A percentile compares a stretch with the other conserved stretches of the same genome.
These are phyloP conservation scores for Barbarea vulgaris DNA, from an alignment of 345 rosid genomes.

Conservation along the genomic window DNA sequence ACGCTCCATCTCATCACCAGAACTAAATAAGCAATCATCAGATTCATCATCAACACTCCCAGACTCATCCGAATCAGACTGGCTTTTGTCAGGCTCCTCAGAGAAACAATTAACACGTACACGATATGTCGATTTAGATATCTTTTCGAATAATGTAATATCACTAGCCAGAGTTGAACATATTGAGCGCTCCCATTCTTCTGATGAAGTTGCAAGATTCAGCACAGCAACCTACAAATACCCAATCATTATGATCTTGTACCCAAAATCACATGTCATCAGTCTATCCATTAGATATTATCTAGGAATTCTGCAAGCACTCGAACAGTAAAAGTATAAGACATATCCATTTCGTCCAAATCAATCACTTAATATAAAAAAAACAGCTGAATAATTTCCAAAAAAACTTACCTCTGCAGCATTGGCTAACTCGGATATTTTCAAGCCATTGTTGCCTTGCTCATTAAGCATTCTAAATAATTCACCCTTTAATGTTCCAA, in stretches of 20 bases:
- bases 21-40: conserved; percentile 49
- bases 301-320: conserved; percentile 6
- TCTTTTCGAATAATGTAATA: conserved; percentile 90
- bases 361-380: conserved; percentile 7
- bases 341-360: conserved; percentile 12
- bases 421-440: conserved; percentile 72
- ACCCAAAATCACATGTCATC: not conserved
- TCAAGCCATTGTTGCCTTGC: conserved; percentile 73
- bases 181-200: conserved; percentile 70
- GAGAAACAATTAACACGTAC: conserved; percentile 58
- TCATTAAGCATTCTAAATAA: conserved; percentile 63
- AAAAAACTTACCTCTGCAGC: conserved; percentile 51
- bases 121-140: conserved; percentile 78
- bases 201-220: conserved; percentile 56
- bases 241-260: conserved; percentile 12
- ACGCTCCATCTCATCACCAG: conserved; percentile 62
- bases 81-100: conserved; percentile 51
- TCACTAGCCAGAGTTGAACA: conserved; percentile 90
- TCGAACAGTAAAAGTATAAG: not conserved
- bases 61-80: conserved; percentile 73
- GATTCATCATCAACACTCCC: conserved; percentile 86
- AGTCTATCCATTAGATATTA: conserved; percentile 12
- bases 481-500: conserved; percentile 83
- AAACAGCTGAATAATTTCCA: not conserved
- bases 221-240: conserved; percentile 66